Evolutionary conservation across 176 grass and related monocot genomes (phyloP).

Genomic region (Oryza meridionalis): DNA sequence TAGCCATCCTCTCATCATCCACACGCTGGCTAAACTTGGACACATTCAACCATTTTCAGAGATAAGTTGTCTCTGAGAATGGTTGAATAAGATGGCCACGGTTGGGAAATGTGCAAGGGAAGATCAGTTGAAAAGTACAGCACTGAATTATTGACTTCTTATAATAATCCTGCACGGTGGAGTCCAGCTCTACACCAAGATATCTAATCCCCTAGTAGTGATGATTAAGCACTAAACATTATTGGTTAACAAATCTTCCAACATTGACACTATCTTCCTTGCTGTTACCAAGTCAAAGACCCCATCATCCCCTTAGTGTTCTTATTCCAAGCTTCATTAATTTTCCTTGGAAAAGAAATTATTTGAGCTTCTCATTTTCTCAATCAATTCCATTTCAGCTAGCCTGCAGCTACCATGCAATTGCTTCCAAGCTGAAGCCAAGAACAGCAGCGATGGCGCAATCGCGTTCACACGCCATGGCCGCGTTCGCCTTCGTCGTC

Average conservation of each 20-base stretch:
- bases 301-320: neutral
- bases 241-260: neutral
- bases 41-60: neutral
- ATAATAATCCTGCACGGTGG: neutral
- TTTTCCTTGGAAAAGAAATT: neutral
- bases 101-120: too few species aligned
- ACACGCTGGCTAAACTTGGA: neutral
- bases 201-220: neutral
- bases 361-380: too few species aligned
- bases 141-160: neutral
- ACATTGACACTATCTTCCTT: neutral
- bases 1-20: neutral
- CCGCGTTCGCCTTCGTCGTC: neutral
- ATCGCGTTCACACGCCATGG: neutral
- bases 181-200: neutral
- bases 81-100: too few species aligned
- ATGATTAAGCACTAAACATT: neutral
- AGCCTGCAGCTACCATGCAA: neutral
- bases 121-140: neutral
- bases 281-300: neutral
- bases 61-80: too few species aligned
- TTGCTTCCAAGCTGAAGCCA: neutral
- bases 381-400: neutral
- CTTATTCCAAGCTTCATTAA: neutral
- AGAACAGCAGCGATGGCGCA: constrained; percentile 25